Conservation (phyloP, 2,329 filamentous ascomycete genomes). For the Shiraia sp. region DNA sequence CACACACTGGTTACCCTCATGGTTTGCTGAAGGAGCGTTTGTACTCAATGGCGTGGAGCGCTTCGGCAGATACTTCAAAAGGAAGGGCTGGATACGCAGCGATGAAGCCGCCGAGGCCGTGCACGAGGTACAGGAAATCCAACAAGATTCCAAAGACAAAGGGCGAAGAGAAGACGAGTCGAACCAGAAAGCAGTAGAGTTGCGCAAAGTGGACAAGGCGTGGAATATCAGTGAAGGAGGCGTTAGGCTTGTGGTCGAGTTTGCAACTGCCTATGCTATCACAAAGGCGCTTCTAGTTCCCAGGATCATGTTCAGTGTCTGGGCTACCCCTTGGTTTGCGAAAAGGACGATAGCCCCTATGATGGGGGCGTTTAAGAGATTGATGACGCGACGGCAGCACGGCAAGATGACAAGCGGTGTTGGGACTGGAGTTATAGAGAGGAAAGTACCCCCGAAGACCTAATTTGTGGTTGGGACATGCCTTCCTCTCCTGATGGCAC, state of each 20-base stretch:
- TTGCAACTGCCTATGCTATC: conserved; percentile 88
- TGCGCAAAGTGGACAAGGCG: conserved; percentile 41
- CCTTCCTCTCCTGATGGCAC: no score
- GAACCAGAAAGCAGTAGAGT: conserved; percentile 41
- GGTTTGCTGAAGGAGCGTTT: conserved; percentile 57
- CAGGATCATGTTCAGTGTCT: conserved; percentile 77
- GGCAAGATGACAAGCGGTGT: conserved; percentile 21
- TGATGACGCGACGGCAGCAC: conserved; percentile 43
- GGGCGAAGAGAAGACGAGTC: conserved; percentile 47
- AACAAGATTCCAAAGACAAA: conserved; percentile 1
- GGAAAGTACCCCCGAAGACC: conserved; percentile 33
- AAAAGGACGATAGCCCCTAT: conserved; percentile 37
- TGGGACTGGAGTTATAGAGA: conserved; percentile 40
- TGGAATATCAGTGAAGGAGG: conserved; percentile 50
- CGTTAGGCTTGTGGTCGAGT: conserved; percentile 62
- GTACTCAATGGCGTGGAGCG: conserved; percentile 67
- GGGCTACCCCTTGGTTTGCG: conserved; percentile 93
- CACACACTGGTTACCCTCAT: conserved; percentile 70
- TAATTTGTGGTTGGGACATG: neutral
- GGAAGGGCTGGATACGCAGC: conserved; percentile 78
- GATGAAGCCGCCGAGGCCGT: conserved; percentile 53
- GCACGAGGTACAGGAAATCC: conserved; percentile 15
- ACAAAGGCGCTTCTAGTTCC: conserved; percentile 83
- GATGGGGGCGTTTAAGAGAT: conserved; percentile 36
- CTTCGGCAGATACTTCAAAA: conserved; percentile 76